These are phyloP conservation scores for slime mould (Dictyostelium discoideum) DNA, from an alignment of 78 protist genomes.

Conservation along the genomic window DNA sequence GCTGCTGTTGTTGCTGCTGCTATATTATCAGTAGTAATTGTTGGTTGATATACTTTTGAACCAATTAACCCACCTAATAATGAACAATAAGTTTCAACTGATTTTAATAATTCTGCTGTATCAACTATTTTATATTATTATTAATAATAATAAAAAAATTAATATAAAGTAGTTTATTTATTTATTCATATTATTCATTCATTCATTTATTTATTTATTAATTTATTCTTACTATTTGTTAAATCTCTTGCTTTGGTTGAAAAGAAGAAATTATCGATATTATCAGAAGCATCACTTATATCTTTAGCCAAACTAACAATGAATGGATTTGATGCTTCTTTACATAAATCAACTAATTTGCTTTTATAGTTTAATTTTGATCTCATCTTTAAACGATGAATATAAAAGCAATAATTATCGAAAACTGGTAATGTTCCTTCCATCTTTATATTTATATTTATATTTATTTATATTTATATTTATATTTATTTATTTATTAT, in stretches of 20 bases:
- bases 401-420: conserved; percentile 49
- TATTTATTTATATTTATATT: background rate
- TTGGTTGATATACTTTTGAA: conserved; percentile 10
- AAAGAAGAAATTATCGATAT: background rate
- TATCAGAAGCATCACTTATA: conserved; percentile 27
- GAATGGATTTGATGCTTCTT: conserved; percentile 18
- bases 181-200: too few relatives aligned
- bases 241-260: conserved; percentile 52
- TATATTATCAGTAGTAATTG: background rate
- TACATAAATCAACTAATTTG: conserved; percentile 10
- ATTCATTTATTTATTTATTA: background rate
- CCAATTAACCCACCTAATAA: conserved; percentile 53
- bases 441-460: background rate
- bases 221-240: background rate
- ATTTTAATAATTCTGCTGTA: conserved; percentile 18
- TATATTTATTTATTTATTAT: too few relatives aligned
- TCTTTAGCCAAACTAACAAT: conserved; percentile 45
- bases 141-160: background rate
- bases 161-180: too few relatives aligned
- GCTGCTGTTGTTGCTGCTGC: background rate
- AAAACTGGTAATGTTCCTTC: conserved; percentile 31
- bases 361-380: conserved; percentile 12
- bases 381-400: conserved; percentile 58
- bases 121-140: conserved; percentile 33
- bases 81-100: conserved; percentile 26